Evolutionary conservation across 257 asterid species (phyloP).

Genomic region (Penstemon eatonii): DNA sequence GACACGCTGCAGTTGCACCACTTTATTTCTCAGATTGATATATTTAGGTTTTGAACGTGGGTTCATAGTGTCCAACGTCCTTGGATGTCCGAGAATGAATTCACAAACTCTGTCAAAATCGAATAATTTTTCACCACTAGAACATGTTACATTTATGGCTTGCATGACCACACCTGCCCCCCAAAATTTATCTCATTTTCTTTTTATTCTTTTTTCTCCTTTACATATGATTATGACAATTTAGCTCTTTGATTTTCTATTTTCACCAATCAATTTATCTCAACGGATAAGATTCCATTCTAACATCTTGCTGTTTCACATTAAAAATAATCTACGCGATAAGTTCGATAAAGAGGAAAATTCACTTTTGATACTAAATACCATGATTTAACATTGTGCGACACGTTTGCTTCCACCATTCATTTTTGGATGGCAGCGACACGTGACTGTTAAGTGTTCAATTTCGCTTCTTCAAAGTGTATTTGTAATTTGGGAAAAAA

Average conservation of each 20-base stretch:
- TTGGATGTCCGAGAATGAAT: constrained; percentile 31
- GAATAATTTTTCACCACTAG: constrained; percentile 11
- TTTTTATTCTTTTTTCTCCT: neutral
- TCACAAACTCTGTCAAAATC: neutral
- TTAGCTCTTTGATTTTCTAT: neutral
- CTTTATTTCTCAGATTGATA: constrained; percentile 17
- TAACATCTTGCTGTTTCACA: too few relatives aligned
- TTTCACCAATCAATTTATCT: too few relatives aligned
- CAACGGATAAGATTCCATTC: too few relatives aligned
- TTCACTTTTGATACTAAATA: too few relatives aligned
- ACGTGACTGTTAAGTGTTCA: too few relatives aligned
- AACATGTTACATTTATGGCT: constrained; percentile 20
- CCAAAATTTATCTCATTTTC: constrained; percentile 20
- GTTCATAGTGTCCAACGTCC: constrained; percentile 25
- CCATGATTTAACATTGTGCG: too few relatives aligned
- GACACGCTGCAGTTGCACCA: constrained; percentile 14
- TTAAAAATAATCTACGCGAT: too few relatives aligned
- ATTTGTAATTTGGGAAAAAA: too few relatives aligned
- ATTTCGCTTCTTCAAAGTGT: too few relatives aligned
- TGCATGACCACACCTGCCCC: constrained; percentile 10
- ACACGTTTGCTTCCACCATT: too few relatives aligned
- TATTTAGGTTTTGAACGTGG: constrained; percentile 19
- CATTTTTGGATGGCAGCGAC: too few relatives aligned
- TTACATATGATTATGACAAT: neutral
- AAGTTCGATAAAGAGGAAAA: too few relatives aligned